phyloP scores from a whole-genome alignment of 441 rosid species.

The Macaranga tanarius region DNA sequence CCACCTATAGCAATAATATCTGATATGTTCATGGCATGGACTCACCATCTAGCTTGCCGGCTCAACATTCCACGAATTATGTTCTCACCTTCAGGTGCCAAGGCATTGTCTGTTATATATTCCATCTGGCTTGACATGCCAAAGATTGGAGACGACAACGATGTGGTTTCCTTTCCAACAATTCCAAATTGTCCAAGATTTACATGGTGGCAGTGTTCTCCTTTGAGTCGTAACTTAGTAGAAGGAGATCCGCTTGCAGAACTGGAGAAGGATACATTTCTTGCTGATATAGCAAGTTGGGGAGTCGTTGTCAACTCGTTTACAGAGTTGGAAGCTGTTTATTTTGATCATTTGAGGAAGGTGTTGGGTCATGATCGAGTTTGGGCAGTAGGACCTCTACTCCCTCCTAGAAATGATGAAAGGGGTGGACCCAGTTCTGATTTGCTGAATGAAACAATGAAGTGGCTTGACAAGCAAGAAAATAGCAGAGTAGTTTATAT shows the following conservation, averaged over 20 bases:
- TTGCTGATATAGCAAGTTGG: constrained; percentile 33
- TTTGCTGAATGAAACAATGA: constrained; percentile 4
- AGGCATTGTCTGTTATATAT: constrained; percentile 28
- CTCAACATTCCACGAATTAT: too few relatives aligned
- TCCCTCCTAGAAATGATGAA: constrained; percentile 1
- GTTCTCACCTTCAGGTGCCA: constrained; percentile 37
- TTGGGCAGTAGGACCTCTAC: constrained; percentile 46
- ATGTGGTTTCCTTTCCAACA: constrained; percentile 26
- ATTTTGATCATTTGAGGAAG: constrained; percentile 33
- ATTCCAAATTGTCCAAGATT: constrained; percentile 43
- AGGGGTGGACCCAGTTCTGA: constrained; percentile 35
- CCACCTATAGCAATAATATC: constrained; percentile 35
- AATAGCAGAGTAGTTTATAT: constrained; percentile 45
- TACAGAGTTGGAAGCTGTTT: constrained; percentile 34
- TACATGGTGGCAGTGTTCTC: constrained; percentile 43
- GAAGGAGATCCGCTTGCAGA: constrained; percentile 31
- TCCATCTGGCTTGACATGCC: constrained; percentile 37
- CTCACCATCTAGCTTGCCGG: constrained; percentile 14
- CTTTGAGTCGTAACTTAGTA: constrained; percentile 30
- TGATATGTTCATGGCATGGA: constrained; percentile 69
- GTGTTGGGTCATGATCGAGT: constrained; percentile 40
- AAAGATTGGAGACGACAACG: neutral
- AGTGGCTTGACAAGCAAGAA: constrained; percentile 45
- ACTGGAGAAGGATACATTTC: constrained; percentile 19
- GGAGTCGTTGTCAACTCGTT: constrained; percentile 49